Evolutionary conservation across 805 yeast genomes (phyloP).

Genomic region (Tetrapisispora taiwanensis): DNA sequence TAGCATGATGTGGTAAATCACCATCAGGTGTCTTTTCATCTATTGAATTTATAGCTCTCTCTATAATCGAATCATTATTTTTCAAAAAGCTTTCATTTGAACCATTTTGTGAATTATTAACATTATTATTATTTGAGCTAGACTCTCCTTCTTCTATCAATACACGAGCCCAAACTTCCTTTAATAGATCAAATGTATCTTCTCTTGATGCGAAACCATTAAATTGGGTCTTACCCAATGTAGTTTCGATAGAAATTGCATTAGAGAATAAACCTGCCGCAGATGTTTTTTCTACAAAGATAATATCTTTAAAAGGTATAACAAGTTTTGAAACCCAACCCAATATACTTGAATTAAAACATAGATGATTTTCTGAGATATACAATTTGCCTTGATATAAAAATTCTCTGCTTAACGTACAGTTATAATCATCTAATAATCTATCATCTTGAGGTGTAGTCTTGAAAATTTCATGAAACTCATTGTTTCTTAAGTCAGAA

Average conservation of each 20-base stretch:
- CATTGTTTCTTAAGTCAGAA: slow-evolving; percentile 50
- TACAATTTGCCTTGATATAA: slow-evolving; percentile 80
- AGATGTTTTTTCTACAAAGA: slow-evolving; percentile 53
- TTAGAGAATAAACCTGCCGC: slow-evolving; percentile 79
- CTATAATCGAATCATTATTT: slow-evolving; percentile 16
- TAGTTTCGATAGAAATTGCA: slow-evolving; percentile 67
- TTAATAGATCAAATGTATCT: slow-evolving; percentile 57
- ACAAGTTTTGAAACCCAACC: slow-evolving; percentile 77
- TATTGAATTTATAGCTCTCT: slow-evolving; percentile 36
- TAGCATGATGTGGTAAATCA: background rate
- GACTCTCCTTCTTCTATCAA: slow-evolving; percentile 4
- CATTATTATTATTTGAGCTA: background rate
- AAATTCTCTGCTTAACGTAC: slow-evolving; percentile 83
- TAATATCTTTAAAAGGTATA: slow-evolving; percentile 60
- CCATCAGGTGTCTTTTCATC: slow-evolving; percentile 27
- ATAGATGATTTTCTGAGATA: slow-evolving; percentile 63
- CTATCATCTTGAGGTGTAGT: slow-evolving; percentile 59
- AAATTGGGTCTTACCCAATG: slow-evolving; percentile 57
- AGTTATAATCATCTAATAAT: slow-evolving; percentile 76
- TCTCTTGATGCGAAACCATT: slow-evolving; percentile 85
- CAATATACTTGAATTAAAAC: slow-evolving; percentile 70
- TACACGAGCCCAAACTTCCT: slow-evolving; percentile 48
- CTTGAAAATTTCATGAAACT: slow-evolving; percentile 69
- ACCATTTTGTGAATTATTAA: background rate
- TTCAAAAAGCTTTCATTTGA: background rate